Evolutionary conservation across 495 filamentous ascomycete genomes (phyloP), one percentile per base, ranked within the genome.

Genomic region (Neurospora sp.): DNA sequence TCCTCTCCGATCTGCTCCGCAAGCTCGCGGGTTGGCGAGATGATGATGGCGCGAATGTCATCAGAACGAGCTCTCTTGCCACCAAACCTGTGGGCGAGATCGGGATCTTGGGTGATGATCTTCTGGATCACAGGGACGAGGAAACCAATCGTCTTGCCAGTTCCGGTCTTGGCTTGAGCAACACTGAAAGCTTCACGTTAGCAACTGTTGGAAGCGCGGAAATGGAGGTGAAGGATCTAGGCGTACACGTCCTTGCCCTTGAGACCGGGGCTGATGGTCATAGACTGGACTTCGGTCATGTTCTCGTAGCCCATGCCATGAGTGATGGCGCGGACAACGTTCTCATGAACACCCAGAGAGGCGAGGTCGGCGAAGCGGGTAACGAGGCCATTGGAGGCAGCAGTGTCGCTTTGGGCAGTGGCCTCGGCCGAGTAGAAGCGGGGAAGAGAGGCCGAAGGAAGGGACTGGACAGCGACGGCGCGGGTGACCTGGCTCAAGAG

Each of bases 1-100:
- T 99, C 96, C 0, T 82, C 88, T 12, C 91, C 92, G 76, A 99
- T 98, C 83, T 99, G 96, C 80, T 97, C 93, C 5, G 96, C 96
- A 74, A 99, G 86, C 83, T 99, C 96, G 73, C 96, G 89, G 23
- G 96, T 99, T 10, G 96, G 96, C 0, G 96, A 98, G 74, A 99
- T 89, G 78, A 99, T 90, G 59, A 99, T 90, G 37, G 93, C 91
- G 72, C 94, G 90, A 74, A 98, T 94, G 79, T 98, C 93, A 40
- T 86, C 80, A 2, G 89, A 79, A 5, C 80, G 78, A 11, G 87
- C 80, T 5, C 74, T 72, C 8, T 18, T 66, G 39, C 79, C 75
- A 12, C 74, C n/a, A 37, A 66, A 66, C 54, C 54, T 66, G 54
- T 66, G 12, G 54, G 83, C 85, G 31, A 88, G 81, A 0, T 82